These are phyloP conservation scores for Ophiostoma piceae DNA, from an alignment of 2,329 filamentous ascomycete species.

Conservation along the genomic window DNA sequence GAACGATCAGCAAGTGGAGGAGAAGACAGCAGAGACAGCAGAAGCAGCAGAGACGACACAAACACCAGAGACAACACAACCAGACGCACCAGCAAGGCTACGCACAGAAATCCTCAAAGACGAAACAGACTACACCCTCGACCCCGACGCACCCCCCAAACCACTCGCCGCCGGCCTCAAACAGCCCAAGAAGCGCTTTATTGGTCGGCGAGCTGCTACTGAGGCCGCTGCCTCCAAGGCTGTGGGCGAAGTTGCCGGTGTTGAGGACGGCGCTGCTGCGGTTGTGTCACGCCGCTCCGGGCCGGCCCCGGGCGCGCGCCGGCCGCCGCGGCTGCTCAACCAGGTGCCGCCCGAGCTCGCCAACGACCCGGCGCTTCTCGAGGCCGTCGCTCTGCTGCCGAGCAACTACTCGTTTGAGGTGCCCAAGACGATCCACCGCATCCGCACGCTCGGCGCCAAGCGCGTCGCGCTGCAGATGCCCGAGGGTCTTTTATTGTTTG, in stretches of 20 bases:
- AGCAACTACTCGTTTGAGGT: constrained; percentile 99
- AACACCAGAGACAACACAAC: not conserved
- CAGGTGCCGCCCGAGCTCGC: constrained; percentile 84
- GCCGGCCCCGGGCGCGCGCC: constrained; percentile 42
- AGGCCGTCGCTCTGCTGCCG: constrained; percentile 79
- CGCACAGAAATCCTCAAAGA: constrained; percentile 7
- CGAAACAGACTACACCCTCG: constrained; percentile 18
- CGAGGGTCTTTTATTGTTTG: constrained; percentile 89
- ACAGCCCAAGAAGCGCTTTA: constrained; percentile 87
- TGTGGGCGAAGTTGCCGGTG: constrained; percentile 32
- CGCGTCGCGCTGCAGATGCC: constrained; percentile 94
- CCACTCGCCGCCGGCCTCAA: constrained; percentile 43
- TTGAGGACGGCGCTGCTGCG: constrained; percentile 59
- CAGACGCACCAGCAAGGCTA: not conserved
- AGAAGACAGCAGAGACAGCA: not conserved
- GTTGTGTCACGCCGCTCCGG: constrained; percentile 5
- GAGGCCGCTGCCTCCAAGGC: constrained; percentile 43
- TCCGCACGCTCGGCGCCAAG: constrained; percentile 72
- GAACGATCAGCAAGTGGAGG: not conserved
- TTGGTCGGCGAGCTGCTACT: constrained; percentile 71
- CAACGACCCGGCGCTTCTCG: constrained; percentile 77
- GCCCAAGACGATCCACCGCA: constrained; percentile 93
- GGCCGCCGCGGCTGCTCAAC: constrained; percentile 76
- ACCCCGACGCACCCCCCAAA: constrained; percentile 31
- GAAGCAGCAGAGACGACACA: not conserved